These are phyloP conservation scores for Lactifluus subvellereus DNA, from an alignment of 768 basidiomycete species.

Conservation along the genomic window DNA sequence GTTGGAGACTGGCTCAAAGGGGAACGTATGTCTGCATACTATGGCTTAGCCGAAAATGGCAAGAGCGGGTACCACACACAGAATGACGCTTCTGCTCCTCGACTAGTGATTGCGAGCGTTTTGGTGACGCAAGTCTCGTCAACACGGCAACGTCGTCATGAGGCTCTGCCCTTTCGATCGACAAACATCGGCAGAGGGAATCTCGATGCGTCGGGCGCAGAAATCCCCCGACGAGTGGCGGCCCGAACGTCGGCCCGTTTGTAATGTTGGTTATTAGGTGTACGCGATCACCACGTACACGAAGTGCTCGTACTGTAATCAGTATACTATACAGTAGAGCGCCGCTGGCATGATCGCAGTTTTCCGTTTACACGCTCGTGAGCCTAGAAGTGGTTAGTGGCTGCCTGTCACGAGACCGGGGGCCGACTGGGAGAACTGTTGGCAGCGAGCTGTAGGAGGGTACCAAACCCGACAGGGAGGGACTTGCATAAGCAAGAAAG, in stretches of 20 bases:
- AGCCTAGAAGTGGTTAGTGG: background rate
- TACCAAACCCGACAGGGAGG: background rate
- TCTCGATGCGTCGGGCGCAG: background rate
- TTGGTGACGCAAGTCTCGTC: background rate
- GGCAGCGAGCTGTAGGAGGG: background rate
- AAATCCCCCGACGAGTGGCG: background rate
- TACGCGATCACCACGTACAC: background rate
- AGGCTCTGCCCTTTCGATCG: background rate
- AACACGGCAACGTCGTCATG: no score
- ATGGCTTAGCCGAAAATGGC: background rate
- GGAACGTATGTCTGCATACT: background rate
- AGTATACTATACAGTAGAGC: background rate
- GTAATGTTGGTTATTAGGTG: background rate
- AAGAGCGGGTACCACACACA: background rate
- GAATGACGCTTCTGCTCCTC: background rate
- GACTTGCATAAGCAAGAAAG: background rate
- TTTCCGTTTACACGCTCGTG: background rate
- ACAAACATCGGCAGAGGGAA: background rate
- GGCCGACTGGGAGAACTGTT: background rate
- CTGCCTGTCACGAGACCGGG: background rate
- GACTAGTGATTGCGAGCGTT: no score
- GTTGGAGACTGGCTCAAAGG: background rate
- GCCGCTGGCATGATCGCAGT: background rate
- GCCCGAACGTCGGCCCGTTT: background rate
- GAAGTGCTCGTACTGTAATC: background rate